Evolutionary conservation across 1,284 basidiomycete genomes (phyloP), one percentile per base, ranked within the genome.

Genomic region (Heterobasidion annosum): DNA sequence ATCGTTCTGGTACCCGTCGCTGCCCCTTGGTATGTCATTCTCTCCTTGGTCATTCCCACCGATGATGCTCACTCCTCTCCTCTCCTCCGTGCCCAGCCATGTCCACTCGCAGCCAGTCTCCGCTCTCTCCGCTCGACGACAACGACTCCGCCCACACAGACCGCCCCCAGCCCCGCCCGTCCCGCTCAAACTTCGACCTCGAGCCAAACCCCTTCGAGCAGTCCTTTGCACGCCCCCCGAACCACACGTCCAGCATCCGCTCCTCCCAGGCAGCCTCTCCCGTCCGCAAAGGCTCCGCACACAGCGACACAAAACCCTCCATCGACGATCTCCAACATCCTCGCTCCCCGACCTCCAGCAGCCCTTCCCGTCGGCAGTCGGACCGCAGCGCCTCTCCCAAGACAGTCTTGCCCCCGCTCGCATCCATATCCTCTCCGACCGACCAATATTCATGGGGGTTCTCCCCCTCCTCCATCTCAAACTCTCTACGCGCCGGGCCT

Each of bases 121-220:
- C 59, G 34, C 54, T 56, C 51, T 42, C 47, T 15, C 35, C 56
- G 37, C n/a, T 40, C 37, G 37, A 40, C 37, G 50, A 12, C 52
- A 53, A 35, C 52, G 57, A 47, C 55, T 58, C 51, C 59, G 18
- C 12, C 62, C 61, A 56, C 15, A 61, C 61, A 5, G 68, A 60
- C 13, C 54, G 60, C n/a, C 64, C 66, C 52, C 61, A 78, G 74
- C 32, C 78, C 82, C 61, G 77, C 76, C 55, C 51, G 25, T 18
- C 48, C 7, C 57, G 59, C 54, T 54, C 56, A 47, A 85, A 84
- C 66, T 86, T 90, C 67, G 84, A 88, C 67, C 82, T 93, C 56
- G 95, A 98, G 68, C 92, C 91, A 13, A 98, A 98, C 67, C 95
- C 95, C 0, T 98, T 98, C 66, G 95, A 98, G 67, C 90, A 93